Percentiles rank a stretch among this genome's conserved stretches.
Conservation (phyloP, 306 rosid species). For the Quercus ilex region DNA sequence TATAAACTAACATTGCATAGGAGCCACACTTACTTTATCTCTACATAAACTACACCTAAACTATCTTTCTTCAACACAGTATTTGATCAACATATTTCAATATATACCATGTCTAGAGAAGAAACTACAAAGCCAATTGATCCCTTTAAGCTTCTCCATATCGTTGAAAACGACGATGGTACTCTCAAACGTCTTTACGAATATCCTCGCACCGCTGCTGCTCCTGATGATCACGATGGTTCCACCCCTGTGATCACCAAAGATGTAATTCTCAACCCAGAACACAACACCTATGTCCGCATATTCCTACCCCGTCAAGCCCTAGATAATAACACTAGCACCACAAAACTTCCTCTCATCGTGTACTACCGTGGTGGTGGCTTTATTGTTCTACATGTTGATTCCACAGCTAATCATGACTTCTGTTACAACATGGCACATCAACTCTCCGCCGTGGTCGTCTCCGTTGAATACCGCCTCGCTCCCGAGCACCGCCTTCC, state of each 20-base stretch:
- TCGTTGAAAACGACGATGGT: conserved; percentile 14
- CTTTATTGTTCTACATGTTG: conserved; percentile 35
- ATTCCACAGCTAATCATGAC: conserved; percentile 21
- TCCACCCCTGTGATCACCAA: neutral
- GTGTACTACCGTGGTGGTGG: conserved; percentile 52
- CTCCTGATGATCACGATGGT: neutral
- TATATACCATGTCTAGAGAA: conserved; percentile 7
- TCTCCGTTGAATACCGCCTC: conserved; percentile 28
- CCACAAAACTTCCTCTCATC: conserved; percentile 28
- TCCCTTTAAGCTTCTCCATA: neutral
- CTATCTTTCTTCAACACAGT: neutral
- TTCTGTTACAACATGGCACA: conserved; percentile 16
- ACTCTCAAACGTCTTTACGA: conserved; percentile 9
- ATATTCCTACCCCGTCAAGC: conserved; percentile 38
- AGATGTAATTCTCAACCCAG: conserved; percentile 29
- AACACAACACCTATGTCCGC: conserved; percentile 39
- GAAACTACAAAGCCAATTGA: neutral
- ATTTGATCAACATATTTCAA: neutral
- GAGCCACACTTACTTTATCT: no score
- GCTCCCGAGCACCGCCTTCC: conserved; percentile 33
- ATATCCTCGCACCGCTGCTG: conserved; percentile 4
- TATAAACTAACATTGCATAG: no score
- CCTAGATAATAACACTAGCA: neutral
- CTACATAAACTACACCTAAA: no score
- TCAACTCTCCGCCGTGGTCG: conserved; percentile 16